Evolutionary conservation across 768 basidiomycete species (phyloP).

Genomic region (Serendipita sp.): DNA sequence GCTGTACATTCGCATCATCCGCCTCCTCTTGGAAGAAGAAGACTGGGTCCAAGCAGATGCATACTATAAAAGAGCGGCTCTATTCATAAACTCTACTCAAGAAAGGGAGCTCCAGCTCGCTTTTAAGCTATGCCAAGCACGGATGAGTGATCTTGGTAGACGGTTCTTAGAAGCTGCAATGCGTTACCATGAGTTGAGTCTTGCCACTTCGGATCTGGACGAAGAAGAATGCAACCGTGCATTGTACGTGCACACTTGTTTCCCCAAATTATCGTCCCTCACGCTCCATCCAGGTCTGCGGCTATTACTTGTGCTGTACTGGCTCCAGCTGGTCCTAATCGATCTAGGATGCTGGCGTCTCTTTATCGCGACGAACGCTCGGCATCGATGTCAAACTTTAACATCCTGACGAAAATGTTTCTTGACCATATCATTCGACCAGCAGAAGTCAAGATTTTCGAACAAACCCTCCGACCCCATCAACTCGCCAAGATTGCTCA

Average conservation of each 20-base stretch:
- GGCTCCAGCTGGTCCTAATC: constrained; percentile 91
- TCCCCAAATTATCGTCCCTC: neutral
- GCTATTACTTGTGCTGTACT: constrained; percentile 94
- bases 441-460: constrained; percentile 79
- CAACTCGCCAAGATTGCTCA: constrained; percentile 86
- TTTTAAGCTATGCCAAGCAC: constrained; percentile 87
- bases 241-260: constrained; percentile 41
- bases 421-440: constrained; percentile 91
- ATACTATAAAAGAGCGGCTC: constrained; percentile 90
- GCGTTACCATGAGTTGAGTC: constrained; percentile 83
- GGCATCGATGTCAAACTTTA: constrained; percentile 57
- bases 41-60: constrained; percentile 97
- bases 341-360: constrained; percentile 82
- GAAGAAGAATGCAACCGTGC: constrained; percentile 85
- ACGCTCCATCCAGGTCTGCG: constrained; percentile 38
- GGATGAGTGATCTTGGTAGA: constrained; percentile 81
- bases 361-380: constrained; percentile 91
- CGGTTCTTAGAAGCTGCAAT: constrained; percentile 90
- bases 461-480: constrained; percentile 72
- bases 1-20: constrained; percentile 86
- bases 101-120: constrained; percentile 67
- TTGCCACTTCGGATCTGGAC: constrained; percentile 73
- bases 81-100: constrained; percentile 63
- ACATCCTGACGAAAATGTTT: constrained; percentile 95
- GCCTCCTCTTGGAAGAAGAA: constrained; percentile 87